phyloP scores from a whole-genome alignment of 352 stramenopile genomes.

The Plasmopara halstedii region DNA sequence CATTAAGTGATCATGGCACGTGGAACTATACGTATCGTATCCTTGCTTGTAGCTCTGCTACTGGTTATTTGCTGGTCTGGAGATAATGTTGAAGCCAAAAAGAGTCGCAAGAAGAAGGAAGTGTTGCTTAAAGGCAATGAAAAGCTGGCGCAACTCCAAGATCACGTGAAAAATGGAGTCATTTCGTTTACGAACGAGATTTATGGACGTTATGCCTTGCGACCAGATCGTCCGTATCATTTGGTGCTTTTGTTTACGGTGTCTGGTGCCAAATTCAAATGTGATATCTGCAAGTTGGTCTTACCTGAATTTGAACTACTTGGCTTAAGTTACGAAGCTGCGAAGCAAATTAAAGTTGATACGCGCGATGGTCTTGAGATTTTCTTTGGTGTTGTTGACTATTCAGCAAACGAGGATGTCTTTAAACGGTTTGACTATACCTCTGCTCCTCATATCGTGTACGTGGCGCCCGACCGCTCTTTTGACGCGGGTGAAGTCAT shows the following conservation, averaged over 20 bases:
- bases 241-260: conserved; percentile 73
- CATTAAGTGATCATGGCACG: conserved; percentile 15
- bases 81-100: conserved; percentile 28
- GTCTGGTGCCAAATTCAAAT: conserved; percentile 65
- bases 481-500: conserved; percentile 40
- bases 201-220: conserved; percentile 50
- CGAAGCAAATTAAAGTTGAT: conserved; percentile 65
- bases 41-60: conserved; percentile 33
- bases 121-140: conserved; percentile 34
- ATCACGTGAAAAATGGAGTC: conserved; percentile 45
- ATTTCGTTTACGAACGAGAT: conserved; percentile 47
- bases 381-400: conserved; percentile 73
- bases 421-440: conserved; percentile 76
- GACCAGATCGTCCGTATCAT: conserved; percentile 74
- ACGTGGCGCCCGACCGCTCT: conserved; percentile 55
- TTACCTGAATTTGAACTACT: conserved; percentile 58
- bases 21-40: conserved; percentile 14
- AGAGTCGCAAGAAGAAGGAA: conserved; percentile 27
- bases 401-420: conserved; percentile 55
- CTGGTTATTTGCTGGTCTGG: conserved; percentile 20
- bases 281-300: conserved; percentile 66
- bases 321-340: conserved; percentile 50
- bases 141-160: conserved; percentile 55
- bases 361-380: conserved; percentile 71
- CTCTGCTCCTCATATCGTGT: conserved; percentile 68